Percentiles rank a stretch among this genome's conserved stretches.
phyloP scores from a whole-genome alignment of 352 stramenopile genomes.

The Pythium coloratum region DNA sequence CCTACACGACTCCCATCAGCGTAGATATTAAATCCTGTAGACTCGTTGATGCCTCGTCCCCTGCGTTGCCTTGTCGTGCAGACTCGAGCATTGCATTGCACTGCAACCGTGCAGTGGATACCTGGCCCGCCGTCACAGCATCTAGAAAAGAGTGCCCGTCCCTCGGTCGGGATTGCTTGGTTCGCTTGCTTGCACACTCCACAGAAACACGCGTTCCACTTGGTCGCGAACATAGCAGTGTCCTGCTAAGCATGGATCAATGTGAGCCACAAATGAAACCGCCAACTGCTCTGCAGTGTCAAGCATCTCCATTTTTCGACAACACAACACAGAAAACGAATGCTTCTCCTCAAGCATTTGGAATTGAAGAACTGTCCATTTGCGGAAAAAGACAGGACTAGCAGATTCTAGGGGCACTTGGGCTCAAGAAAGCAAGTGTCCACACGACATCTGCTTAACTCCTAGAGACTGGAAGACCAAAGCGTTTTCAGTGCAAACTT shows the following conservation, averaged over 20 bases:
- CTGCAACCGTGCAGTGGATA: background rate
- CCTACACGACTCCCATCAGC: no score
- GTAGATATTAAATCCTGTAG: no score
- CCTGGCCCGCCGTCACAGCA: background rate
- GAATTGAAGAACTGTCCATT: slow-evolving; percentile 1
- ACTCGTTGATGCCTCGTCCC: no score
- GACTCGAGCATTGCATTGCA: no score
- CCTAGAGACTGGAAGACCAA: no score
- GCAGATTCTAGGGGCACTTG: slow-evolving; percentile 6
- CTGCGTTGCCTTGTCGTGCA: no score
- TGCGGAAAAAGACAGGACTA: background rate
- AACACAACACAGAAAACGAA: slow-evolving; percentile 3
- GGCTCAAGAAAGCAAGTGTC: background rate
- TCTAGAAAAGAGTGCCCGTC: background rate
- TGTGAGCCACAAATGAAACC: slow-evolving; percentile 2
- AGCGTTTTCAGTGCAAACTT: no score
- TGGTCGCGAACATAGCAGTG: background rate
- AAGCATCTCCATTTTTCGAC: slow-evolving; percentile 3
- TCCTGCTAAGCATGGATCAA: background rate
- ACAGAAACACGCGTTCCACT: background rate
- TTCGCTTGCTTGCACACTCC: background rate
- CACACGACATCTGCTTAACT: background rate
- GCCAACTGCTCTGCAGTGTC: background rate
- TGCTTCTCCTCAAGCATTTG: slow-evolving; percentile 7
- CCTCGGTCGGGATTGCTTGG: background rate